Base-by-base conservation (phyloP, 306 rosid genomes). In the Vigna mungo region DNA sequence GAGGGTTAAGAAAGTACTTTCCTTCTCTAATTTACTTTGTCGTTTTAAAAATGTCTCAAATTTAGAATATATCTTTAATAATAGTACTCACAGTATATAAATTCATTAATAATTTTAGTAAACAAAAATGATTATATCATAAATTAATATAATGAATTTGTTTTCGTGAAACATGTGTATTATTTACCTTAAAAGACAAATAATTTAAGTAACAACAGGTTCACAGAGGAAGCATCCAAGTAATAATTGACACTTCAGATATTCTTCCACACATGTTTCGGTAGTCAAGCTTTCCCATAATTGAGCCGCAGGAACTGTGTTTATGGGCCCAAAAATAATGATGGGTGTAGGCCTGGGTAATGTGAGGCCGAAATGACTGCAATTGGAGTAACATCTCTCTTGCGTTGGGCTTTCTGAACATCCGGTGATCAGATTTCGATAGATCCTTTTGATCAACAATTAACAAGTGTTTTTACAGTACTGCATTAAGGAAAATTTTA, bases 1-100 rank as follows among this genome's bases (percentile, higher is more conserved):
- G 37, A 68, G 85, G 60, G 25, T 36, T 34, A 16, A 34, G 46
- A 61, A 61, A 34, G 43, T 15, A 27, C 41, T 27, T 41, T 41
- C 46, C 0, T 41, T 41, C 12, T 41, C 46, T 41, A 0, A 41
- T 9, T 9, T 9, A 8, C 11, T 9, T 39, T 43, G 15, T 2
- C 47, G 2, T 43, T 43, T 43, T 43, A 9, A 43, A 43, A 43
- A 43, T 43, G 12, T 10, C 47, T 43, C 14, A 43, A 41, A 41
- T 43, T 43, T 43, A 9, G 13, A 8, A 1, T 41, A 9, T 43
- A 43, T 11, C 0, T 10, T 41, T 43, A 10, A 10, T 43, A 10
- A 9, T 43, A 43, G 10, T 43, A 43, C 48, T 43, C 11, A 2
- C 44, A 39, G 11, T 39, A 7, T 8, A 39, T 39, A 39, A 39